phyloP scores from a whole-genome alignment of 2,329 filamentous ascomycete species.

The Microdochium bolleyi region DNA sequence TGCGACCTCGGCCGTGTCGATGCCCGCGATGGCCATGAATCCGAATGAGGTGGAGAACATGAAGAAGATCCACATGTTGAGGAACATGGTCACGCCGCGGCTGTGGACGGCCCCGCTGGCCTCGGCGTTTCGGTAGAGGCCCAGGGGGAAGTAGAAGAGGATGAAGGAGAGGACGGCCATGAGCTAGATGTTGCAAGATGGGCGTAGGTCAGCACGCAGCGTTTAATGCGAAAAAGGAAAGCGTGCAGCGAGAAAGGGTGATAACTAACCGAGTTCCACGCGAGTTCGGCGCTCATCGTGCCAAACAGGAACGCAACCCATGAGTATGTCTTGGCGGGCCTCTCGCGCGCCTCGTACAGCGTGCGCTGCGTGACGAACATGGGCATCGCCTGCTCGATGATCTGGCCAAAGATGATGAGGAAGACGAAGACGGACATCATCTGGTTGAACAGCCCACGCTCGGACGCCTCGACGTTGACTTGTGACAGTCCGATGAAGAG shows the following conservation, averaged over 20 bases:
- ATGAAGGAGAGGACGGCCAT: constrained; percentile 59
- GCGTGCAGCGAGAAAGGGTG: too few species aligned
- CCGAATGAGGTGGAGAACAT: constrained; percentile 69
- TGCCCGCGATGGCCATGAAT: constrained; percentile 63
- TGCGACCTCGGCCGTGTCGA: constrained; percentile 62
- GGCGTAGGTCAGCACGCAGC: too few species aligned
- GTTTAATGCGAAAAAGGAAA: too few species aligned
- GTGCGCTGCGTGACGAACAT: constrained; percentile 67
- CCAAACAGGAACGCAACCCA: constrained; percentile 67
- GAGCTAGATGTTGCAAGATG: constrained; percentile 63
- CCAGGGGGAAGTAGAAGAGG: too few species aligned
- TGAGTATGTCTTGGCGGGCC: constrained; percentile 66
- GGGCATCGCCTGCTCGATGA: constrained; percentile 68
- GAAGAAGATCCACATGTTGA: too few species aligned
- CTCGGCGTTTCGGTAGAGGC: too few species aligned
- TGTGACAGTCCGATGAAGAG: too few species aligned
- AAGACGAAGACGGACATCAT: constrained; percentile 72
- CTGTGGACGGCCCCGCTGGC: too few species aligned
- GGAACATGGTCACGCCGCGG: too few species aligned
- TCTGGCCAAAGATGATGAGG: constrained; percentile 63
- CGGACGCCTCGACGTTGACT: constrained; percentile 25
- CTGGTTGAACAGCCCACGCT: constrained; percentile 65
- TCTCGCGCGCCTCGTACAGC: constrained; percentile 70
- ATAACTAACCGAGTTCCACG: constrained; percentile 67
- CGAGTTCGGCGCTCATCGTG: constrained; percentile 65